Percentiles rank a stretch among this genome's conserved stretches.
Conservation (phyloP, 148 eudicot genomes). For the Rhododendron molle region DNA sequence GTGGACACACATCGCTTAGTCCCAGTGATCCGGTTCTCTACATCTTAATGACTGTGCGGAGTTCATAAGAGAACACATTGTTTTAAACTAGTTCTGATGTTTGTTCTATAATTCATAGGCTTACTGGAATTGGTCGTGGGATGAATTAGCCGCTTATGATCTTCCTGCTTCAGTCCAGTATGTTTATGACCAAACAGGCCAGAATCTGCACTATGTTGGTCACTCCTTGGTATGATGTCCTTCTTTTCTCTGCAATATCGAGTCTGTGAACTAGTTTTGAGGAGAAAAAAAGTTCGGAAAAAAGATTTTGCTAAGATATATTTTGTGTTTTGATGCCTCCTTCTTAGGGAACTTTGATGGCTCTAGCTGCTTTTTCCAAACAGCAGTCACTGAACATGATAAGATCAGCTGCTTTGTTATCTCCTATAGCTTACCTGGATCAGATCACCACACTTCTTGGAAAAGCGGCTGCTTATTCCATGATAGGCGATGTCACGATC, state of each 20-base stretch:
- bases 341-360: slow-evolving; percentile 48
- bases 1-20: slow-evolving; percentile 39
- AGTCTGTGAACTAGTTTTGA: not conserved
- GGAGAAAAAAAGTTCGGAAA: not conserved
- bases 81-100: not conserved
- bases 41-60: not conserved
- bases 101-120: slow-evolving; percentile 23
- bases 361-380: slow-evolving; percentile 40
- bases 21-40: slow-evolving; percentile 27
- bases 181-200: slow-evolving; percentile 41
- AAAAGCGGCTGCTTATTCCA: slow-evolving; percentile 29
- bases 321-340: not conserved
- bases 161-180: slow-evolving; percentile 48
- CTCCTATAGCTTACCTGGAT: slow-evolving; percentile 47
- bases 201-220: slow-evolving; percentile 54
- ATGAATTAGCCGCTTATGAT: slow-evolving; percentile 58
- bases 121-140: slow-evolving; percentile 86
- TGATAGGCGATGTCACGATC: slow-evolving; percentile 32
- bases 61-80: not conserved
- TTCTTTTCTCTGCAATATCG: not conserved
- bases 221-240: slow-evolving; percentile 49
- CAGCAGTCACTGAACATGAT: slow-evolving; percentile 25
- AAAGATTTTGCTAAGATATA: too few species aligned
- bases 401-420: slow-evolving; percentile 44
- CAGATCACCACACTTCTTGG: slow-evolving; percentile 32